Evolutionary conservation across 116 monocot species (phyloP), one percentile per base, ranked within the genome.

Genomic region (Cymodocea nodosa): DNA sequence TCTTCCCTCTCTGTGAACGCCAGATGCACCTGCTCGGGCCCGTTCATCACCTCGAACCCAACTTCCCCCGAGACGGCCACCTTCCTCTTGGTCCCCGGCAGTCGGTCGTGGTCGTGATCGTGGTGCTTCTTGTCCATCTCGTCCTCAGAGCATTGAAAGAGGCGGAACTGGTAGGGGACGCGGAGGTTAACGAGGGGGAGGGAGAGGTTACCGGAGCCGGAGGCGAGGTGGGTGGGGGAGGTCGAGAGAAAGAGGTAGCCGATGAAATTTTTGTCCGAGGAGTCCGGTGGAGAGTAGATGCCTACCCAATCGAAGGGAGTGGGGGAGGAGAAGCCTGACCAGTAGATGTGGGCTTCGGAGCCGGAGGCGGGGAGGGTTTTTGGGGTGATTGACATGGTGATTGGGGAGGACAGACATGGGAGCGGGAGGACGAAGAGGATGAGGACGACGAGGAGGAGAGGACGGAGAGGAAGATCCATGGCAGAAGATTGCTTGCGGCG

Each of bases 51-150:
- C 14, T 64, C 70, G 10, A 62, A 23, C 30, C 66, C 79, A 55
- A 98, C 83, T 40, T 59, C 64, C 35, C 67, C 88, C 35, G 97
- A 84, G 5, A 60, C 76, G 2, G 86, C 91, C 22, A 89, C 75
- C 35, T 74, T 73, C 72, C 82, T 88, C 63, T 74, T 68, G 8
- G 78, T 80, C 39, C 69, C 72, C 0, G 97, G 97, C 3, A 98
- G 71, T 25, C 91, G 97, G 71, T 91, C 91, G 15, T 77, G 60
- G 57, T 98, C 92, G 70, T 91, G 88, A 70, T 98, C 97, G 64
- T 67, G 80, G 59, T 78, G 75, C 60, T 59, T 62, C 22, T 59
- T 51, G 70, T 78, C 71, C 63, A 88, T 77, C 75, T 91, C 91
- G 19, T 71, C 77, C 35, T 52, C 53, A 35, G 77, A 73, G 84